Evolutionary conservation across 116 monocot genomes (phyloP).

Genomic region (Posidonia oceanica): DNA sequence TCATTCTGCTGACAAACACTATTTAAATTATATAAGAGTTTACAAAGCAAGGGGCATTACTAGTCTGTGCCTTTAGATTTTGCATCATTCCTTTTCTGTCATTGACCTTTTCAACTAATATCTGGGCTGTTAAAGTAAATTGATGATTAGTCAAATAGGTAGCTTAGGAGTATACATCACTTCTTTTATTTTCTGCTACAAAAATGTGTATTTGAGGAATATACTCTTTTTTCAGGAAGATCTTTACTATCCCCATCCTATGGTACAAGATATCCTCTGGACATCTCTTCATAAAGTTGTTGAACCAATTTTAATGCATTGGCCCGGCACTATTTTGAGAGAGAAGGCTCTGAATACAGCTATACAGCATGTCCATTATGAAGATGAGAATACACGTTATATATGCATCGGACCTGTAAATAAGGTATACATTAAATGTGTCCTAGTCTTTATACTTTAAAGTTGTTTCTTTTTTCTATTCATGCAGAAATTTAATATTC

Average conservation of each 20-base stretch:
- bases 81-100: no score
- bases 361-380: slow-evolving; percentile 55
- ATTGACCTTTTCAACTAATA: no score
- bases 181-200: background rate
- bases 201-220: background rate
- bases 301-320: slow-evolving; percentile 40
- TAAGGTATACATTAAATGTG: slow-evolving; percentile 41
- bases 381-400: slow-evolving; percentile 52
- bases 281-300: slow-evolving; percentile 35
- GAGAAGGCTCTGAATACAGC: slow-evolving; percentile 27
- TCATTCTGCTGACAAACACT: no score
- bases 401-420: slow-evolving; percentile 45
- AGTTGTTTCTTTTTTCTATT: background rate
- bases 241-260: slow-evolving; percentile 31
- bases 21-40: no score
- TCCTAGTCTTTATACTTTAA: slow-evolving; percentile 1
- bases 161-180: no score
- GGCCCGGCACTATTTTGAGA: slow-evolving; percentile 41
- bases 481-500: background rate
- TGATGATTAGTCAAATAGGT: no score
- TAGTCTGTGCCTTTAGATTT: no score
- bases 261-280: slow-evolving; percentile 41
- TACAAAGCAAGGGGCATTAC: no score
- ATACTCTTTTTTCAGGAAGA: slow-evolving; percentile 34
- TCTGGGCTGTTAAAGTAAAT: no score